Evolutionary conservation across 2,329 filamentous ascomycete genomes (phyloP), one percentile per base, ranked within the genome.

Genomic region (Xylariaceae sp.): DNA sequence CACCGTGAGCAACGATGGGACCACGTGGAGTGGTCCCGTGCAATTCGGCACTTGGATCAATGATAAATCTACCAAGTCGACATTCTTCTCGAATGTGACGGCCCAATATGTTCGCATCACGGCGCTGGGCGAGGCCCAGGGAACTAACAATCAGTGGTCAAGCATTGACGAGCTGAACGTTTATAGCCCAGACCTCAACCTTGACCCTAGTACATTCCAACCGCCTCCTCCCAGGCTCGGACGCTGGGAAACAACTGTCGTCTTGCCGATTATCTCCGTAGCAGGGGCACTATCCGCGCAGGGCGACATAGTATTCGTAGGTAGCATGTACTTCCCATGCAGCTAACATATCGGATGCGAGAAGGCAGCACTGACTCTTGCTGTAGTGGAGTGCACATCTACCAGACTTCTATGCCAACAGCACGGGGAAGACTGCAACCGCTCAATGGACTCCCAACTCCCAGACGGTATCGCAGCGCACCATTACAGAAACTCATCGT

Each of bases 401-500:
- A 4, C 61, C 65, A 0, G 62, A 67, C 51, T 48, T 55, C 37
- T 69, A 64, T 60, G 47, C 37, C 1, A 35, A 64, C 10, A 61
- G 60, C 1, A 65, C 65, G 1, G 66, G 66, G 4, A 53, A 62
- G 53, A 69, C 67, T 2, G 53, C 63, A 37, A 67, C 60, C 7
- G 60, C 62, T 15, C 39, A 62, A 15, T 69, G 63, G 64, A 60
- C 57, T 41, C 64, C 63, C 23, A 55, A 53, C 4, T 61, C 56
- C 55, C 67, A 70, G 59, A 60, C 63, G 35, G 60, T 74, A 9
- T 68, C 71, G 17, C 51, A 71, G 18, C 68, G 67, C 15, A 69
- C 68, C 39, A 69, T 76, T 6, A 68, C 72, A 49, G 67, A 79
- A 59, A 82, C 78, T 0, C 64, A 74, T 51, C 63, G 57, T 62